Evolutionary conservation across 345 rosid genomes (phyloP).

Genomic region (Rhizophora mangle): DNA sequence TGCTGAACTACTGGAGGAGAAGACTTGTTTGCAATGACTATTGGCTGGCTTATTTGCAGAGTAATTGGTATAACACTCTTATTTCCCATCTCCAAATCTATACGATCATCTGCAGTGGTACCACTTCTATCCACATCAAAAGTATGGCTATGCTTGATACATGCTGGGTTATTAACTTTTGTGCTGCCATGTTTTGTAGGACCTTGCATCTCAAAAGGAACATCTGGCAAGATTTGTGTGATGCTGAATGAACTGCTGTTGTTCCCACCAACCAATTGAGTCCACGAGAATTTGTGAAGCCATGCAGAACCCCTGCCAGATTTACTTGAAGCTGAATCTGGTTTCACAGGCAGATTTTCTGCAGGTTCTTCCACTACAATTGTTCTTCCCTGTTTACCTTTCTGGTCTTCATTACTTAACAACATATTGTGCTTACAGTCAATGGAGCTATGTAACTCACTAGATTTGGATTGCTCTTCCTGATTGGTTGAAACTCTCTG

Average conservation of each 20-base stretch:
- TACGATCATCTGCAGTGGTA: slow-evolving; percentile 9
- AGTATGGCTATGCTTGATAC: slow-evolving; percentile 21
- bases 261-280: slow-evolving; percentile 55
- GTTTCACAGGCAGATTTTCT: slow-evolving; percentile 25
- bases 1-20: slow-evolving; percentile 21
- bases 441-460: slow-evolving; percentile 14
- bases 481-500: slow-evolving; percentile 25
- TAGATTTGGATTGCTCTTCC: slow-evolving; percentile 28
- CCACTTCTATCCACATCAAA: slow-evolving; percentile 9
- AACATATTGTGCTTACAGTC: slow-evolving; percentile 14
- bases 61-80: slow-evolving; percentile 15
- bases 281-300: slow-evolving; percentile 82
- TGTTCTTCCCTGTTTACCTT: slow-evolving; percentile 14
- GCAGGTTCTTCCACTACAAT: slow-evolving; percentile 15
- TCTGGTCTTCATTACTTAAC: slow-evolving; percentile 21
- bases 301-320: slow-evolving; percentile 66
- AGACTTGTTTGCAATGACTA: slow-evolving; percentile 13
- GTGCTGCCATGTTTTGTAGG: slow-evolving; percentile 10
- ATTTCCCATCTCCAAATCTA: slow-evolving; percentile 2
- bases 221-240: slow-evolving; percentile 50
- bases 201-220: slow-evolving; percentile 27
- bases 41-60: slow-evolving; percentile 20
- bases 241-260: slow-evolving; percentile 54
- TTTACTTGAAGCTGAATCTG: slow-evolving; percentile 26
- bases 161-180: slow-evolving; percentile 12